Evolutionary conservation across 495 filamentous ascomycete genomes (phyloP), one percentile per base, ranked within the genome.

Genomic region (Aspergillus biplanus): DNA sequence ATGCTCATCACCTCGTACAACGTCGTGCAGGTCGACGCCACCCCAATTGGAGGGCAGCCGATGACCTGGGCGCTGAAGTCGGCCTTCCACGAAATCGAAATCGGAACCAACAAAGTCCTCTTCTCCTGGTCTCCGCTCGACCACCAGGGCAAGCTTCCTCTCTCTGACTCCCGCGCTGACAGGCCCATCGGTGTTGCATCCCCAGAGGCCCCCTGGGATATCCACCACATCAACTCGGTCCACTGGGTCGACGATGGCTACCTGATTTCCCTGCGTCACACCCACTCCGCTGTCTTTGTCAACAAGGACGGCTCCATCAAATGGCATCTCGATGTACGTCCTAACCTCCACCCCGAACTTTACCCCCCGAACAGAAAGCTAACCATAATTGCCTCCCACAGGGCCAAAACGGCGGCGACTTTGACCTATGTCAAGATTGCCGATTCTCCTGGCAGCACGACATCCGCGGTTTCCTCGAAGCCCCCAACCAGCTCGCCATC

Each of bases 151-250:
- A 50, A 9, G 8, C 18, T 50, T 27, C 47, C 47, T 27, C 16
- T 50, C 0, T 21, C 47, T 2, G 11, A 4, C 5, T 50, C 47
- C 9, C 47, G 21, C 5, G 16, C 47, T 0, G 16, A 18, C 16
- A 18, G 9, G 5, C 21, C 47, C 1, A 6, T 8, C 2, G 16
- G 27, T 31, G 6, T 18, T 12, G n/a, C n/a, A 31, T 31, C 47
- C n/a, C 47, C 7, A 8, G 5, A 50, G 2, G 9, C 5, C 7
- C 47, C 47, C 4, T 50, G 47, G 47, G 47, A 50, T 18, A 50
- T 50, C 27, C 27, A 50, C 47, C 47, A 50, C 21, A 50, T 50
- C 16, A 50, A 50, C 47, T 50, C 47, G 0, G n/a, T 50, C 21
- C n/a, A 50, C 21, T n/a, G 27, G 6, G 47, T 18, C 7, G 47